Conservation (phyloP, 768 basidiomycete genomes). For the Candolleomyces eurysporus region DNA sequence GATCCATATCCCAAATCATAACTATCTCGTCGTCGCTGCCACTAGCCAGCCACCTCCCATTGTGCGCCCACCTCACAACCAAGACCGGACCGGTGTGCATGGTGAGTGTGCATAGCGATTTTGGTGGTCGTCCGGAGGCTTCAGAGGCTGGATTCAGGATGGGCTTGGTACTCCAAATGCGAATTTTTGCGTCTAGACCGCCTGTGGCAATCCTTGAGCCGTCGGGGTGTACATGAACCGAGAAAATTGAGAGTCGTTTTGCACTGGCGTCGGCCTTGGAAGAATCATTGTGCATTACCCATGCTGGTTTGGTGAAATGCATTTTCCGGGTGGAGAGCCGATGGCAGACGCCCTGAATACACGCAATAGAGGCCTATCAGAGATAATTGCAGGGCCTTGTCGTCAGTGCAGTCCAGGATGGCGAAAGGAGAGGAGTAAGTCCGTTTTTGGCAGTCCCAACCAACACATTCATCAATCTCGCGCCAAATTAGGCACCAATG, state of each 20-base stretch:
- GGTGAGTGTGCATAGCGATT: constrained; percentile 84
- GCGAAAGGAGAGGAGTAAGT: constrained; percentile 1
- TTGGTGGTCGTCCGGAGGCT: constrained; percentile 69
- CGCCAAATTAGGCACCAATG: no score
- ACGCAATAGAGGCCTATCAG: not conserved
- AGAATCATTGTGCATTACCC: constrained; percentile 80
- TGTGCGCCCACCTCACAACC: constrained; percentile 90
- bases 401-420: not conserved
- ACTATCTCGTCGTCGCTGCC: constrained; percentile 95
- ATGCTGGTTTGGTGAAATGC: constrained; percentile 87
- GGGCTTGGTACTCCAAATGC: constrained; percentile 96
- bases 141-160: constrained; percentile 78
- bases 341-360: not conserved
- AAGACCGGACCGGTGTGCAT: constrained; percentile 95
- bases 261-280: constrained; percentile 59
- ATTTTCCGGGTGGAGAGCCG: constrained; percentile 33
- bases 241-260: constrained; percentile 85
- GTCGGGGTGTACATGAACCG: constrained; percentile 92
- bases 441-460: not conserved
- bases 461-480: not conserved
- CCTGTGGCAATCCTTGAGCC: constrained; percentile 97
- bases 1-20: constrained; percentile 97
- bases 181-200: constrained; percentile 91
- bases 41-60: constrained; percentile 90
- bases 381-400: not conserved